Evolutionary conservation across 2,329 filamentous ascomycete species (phyloP).

Genomic region (Pseudogymnoascus sp.): DNA sequence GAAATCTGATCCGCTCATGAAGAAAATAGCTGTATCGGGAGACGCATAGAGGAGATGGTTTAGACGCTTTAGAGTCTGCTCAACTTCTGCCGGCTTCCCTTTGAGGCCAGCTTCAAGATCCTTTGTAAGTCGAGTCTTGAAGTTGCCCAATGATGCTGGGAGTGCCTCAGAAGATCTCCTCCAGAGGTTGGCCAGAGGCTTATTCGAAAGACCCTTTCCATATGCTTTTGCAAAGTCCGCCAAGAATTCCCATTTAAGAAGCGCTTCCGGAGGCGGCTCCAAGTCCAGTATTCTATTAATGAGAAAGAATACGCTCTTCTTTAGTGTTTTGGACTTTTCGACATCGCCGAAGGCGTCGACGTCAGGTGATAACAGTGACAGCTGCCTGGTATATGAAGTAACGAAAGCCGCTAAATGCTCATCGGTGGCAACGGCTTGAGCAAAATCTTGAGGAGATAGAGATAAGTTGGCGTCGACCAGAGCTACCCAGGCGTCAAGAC

Average conservation of each 20-base stretch:
- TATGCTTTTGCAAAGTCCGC: constrained; percentile 58
- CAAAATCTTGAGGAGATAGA: constrained; percentile 50
- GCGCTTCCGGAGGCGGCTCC: constrained; percentile 34
- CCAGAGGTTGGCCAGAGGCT: constrained; percentile 45
- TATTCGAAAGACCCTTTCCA: constrained; percentile 52
- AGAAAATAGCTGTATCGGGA: constrained; percentile 48
- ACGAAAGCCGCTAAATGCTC: constrained; percentile 57
- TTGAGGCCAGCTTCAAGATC: constrained; percentile 55
- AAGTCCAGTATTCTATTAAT: constrained; percentile 47
- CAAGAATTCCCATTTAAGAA: constrained; percentile 62
- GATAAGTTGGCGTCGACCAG: constrained; percentile 60
- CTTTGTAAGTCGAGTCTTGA: constrained; percentile 56
- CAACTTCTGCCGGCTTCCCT: constrained; percentile 47
- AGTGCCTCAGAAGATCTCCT: constrained; percentile 41
- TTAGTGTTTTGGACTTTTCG: constrained; percentile 42
- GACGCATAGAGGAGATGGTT: constrained; percentile 59
- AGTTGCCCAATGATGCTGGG: constrained; percentile 47
- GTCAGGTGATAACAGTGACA: constrained; percentile 30
- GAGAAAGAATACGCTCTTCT: constrained; percentile 59
- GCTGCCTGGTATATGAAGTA: constrained; percentile 56
- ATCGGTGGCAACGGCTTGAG: constrained; percentile 43
- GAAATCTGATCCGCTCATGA: constrained; percentile 82
- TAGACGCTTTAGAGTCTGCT: constrained; percentile 49
- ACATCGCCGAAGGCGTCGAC: constrained; percentile 13
- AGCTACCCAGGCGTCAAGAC: constrained; percentile 68